Evolutionary conservation across 495 filamentous ascomycete species (phyloP), one percentile per base, ranked within the genome.

Genomic region (Articulospora tetracladia): DNA sequence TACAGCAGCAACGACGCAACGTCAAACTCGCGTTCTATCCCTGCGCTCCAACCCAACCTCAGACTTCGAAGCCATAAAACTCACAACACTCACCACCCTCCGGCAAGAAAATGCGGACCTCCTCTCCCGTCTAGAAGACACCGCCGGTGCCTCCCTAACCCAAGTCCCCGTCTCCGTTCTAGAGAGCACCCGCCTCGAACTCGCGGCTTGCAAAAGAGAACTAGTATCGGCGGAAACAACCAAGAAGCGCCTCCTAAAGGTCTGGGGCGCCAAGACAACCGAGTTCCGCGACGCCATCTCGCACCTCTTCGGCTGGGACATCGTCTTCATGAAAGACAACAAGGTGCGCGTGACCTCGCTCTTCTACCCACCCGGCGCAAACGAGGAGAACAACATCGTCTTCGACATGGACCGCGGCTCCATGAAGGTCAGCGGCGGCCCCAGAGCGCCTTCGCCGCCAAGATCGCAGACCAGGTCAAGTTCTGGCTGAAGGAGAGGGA

Each of bases 211-310:
- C 65, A 76, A 89, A 57, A 75, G 79, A n/a, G 76, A 81, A 12
- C 82, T 96, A n/a, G 87, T 87, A 15, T 87, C 90, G 8, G 86
- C 87, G 60, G 90, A 95, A 63, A 98, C 97, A 73, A 84, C 85
- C 47, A 89, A 89, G 65, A 81, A 85, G 17, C 87, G 94, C 13
- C 83, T 97, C 39, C 93, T 92, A 62, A 86, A 96, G 64, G 93
- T 97, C 59, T 99, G 90, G 86, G 80, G 82, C 1, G 80, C 87
- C 59, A 98, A 97, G 70, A 88, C 87, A 13, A 83, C 86, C 62
- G 94, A 98, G 73, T 97, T 98, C 78, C 88, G 94, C 13, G 91
- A 98, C 73, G 90, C 92, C 1, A 91, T 98, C 34, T 88, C 90
- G 63, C 88, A 83, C 51, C 80, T 97, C 1, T 80, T 99, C 1